Percentiles rank a stretch among this genome's conserved stretches.
Evolutionary conservation across 2,329 filamentous ascomycete species (phyloP).

Genomic region (Trichophaea hybrida): DNA sequence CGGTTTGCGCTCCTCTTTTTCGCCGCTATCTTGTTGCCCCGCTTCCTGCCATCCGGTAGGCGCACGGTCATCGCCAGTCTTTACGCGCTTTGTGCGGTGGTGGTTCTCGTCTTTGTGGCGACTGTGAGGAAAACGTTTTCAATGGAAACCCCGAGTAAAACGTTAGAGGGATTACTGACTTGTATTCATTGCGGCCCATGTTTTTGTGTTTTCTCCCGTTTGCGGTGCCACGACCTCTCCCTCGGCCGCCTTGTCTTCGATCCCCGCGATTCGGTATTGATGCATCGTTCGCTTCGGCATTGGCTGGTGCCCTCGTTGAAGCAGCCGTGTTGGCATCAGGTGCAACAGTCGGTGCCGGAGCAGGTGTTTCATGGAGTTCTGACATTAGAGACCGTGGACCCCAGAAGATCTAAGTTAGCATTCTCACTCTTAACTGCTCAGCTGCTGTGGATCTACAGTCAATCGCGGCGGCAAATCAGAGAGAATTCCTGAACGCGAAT

Average conservation of each 20-base stretch:
- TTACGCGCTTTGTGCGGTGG: not conserved
- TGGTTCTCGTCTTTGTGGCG: not conserved
- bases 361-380: not conserved
- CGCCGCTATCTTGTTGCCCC: slow-evolving; percentile 2
- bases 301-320: no score
- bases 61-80: not conserved
- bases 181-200: slow-evolving; percentile 2
- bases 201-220: slow-evolving; percentile 2
- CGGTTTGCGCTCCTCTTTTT: slow-evolving; percentile 60
- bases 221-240: not conserved
- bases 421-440: no score
- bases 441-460: not conserved
- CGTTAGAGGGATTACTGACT: not conserved
- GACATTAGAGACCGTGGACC: not conserved
- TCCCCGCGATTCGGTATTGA: not conserved
- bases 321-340: not conserved
- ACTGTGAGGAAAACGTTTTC: not conserved
- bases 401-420: not conserved
- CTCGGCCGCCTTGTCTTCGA: not conserved
- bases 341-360: not conserved
- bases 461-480: no score
- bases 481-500: no score
- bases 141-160: not conserved
- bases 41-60: slow-evolving; percentile 3
- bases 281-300: no score